Base-by-base conservation (phyloP, 352 stramenopile genomes). In the Pythium aquatile region DNA sequence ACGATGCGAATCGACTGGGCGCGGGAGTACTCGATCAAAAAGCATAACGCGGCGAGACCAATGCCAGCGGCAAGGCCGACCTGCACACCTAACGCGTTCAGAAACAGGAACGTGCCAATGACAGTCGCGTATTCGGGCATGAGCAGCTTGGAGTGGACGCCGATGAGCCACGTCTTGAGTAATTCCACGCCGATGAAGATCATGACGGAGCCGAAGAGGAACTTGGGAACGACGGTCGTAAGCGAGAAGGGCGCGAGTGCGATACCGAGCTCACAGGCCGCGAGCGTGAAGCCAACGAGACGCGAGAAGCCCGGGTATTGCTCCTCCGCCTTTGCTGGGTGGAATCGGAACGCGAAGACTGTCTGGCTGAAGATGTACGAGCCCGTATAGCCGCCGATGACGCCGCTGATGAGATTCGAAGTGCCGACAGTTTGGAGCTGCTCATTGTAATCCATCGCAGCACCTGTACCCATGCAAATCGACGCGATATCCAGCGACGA, bases 131-230 rank as follows among this genome's bases (percentile, higher is more conserved):
- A 99, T 73, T 99, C 95, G 1, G 75, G 68, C 14, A 78, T 68
- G 1, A 87, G 75, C 11, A 92, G 58, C 59, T 91, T 92, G 20
- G 73, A 68, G 35, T 74, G 84, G 13, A 87, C 79, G 10, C 71
- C 78, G 20, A 90, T 58, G 7, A 92, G 66, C 83, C 83, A 92
- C 1, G 80, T 84, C 58, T 85, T 88, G 74, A 99, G 90, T 8
- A 99, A 73, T 66, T 99, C 96, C 5, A 98, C 76, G 35, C 92
- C 96, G 68, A 99, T 98, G 74, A 99, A 97, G 5, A 98, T 90
- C 61, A 99, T 88, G 17, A 99, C 76, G n/a, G 90, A 93, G 16
- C 96, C 97, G 73, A 99, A 99, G 64, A 99, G 98, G 61, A 97
- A 97, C 70, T 97, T 98, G 1, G 97, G 97, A 8, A 99, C 73